phyloP scores from a whole-genome alignment of 2,329 filamentous ascomycete species.

The Xylaria sp. region DNA sequence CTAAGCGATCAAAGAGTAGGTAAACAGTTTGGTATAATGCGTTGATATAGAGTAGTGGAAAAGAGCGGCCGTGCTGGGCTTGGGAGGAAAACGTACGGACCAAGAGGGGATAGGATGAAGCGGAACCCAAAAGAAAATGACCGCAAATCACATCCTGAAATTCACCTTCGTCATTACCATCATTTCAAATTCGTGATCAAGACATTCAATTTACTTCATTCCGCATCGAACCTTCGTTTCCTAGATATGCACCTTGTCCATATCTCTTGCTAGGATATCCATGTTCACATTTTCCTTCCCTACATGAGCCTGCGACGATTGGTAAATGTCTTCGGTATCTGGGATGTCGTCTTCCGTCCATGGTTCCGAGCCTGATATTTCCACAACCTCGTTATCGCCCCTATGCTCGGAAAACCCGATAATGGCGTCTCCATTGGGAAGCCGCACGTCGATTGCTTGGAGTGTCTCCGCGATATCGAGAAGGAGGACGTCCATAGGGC shows the following conservation, averaged over 20 bases:
- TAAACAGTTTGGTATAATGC: neutral
- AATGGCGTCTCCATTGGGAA: constrained; percentile 70
- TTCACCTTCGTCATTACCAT: neutral
- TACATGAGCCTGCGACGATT: constrained; percentile 4
- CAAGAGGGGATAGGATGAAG: neutral
- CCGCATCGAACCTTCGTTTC: constrained; percentile 18
- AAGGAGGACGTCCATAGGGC: constrained; percentile 91
- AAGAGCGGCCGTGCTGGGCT: neutral
- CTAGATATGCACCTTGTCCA: constrained; percentile 46
- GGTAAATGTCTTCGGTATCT: constrained; percentile 24
- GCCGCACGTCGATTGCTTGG: constrained; percentile 72
- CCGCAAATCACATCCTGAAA: neutral
- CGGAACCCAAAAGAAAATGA: neutral
- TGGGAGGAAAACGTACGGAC: neutral
- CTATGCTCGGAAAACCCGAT: constrained; percentile 46
- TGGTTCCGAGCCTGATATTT: constrained; percentile 41
- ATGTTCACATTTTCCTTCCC: constrained; percentile 27
- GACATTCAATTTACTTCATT: constrained; percentile 26
- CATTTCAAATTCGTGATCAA: constrained; percentile 17
- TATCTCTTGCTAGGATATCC: constrained; percentile 38
- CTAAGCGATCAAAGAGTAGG: neutral
- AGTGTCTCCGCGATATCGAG: constrained; percentile 85
- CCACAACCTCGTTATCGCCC: constrained; percentile 47
- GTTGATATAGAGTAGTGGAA: neutral
- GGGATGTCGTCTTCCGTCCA: constrained; percentile 43